Base-by-base conservation (phyloP, 176 grass and related monocot species). In the Tillandsia fasciculata region DNA sequence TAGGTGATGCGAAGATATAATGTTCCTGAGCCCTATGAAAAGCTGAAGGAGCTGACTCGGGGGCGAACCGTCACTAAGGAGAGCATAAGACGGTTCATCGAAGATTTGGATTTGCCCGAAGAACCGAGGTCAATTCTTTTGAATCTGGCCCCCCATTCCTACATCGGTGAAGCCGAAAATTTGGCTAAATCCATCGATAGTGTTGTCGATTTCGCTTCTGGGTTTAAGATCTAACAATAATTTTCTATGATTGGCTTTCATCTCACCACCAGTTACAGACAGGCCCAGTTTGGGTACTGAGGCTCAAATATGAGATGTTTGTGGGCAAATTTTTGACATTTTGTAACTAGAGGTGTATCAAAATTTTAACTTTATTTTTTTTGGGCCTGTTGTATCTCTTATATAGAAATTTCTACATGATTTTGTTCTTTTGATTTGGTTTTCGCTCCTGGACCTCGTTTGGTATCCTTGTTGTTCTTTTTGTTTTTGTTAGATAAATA, bases 1-100 rank as follows among this genome's bases (percentile, higher is more conserved):
- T 65, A 99, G 87, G 94, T 99, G 27, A 99, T 93, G 94, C 77
- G 94, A 82, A 92, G 89, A 73, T 88, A 90, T 78, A 84, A 78
- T 51, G 84, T 99, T 51, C 84, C 89, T 14, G 82, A 99, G 64
- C 82, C 89, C 49, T 93, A 93, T 52, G 90, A 99, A 72, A 99
- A 93, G 67, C 87, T 99, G 70, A 99, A 99, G 84, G 87, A 99
- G 23, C 57, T 93, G n/a, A 88, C 82, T 2, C 90, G 87, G 82
- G 94, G 94, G 57, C 85, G 83, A 74, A 75, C 53, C 68, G 90
- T 93, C 48, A 77, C 87, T 27, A 84, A 93, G 79, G 82, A 88
- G 33, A 99, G 87, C 78, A 93, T 99, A 72, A 76, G 72, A 67
- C 68, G 71, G 12, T 99, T 99, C 77, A 79, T 87, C 70, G 69